Evolutionary conservation across 371 early-diverging fungal genomes (phyloP).

Genomic region (Zopfochytrium polystomum): DNA sequence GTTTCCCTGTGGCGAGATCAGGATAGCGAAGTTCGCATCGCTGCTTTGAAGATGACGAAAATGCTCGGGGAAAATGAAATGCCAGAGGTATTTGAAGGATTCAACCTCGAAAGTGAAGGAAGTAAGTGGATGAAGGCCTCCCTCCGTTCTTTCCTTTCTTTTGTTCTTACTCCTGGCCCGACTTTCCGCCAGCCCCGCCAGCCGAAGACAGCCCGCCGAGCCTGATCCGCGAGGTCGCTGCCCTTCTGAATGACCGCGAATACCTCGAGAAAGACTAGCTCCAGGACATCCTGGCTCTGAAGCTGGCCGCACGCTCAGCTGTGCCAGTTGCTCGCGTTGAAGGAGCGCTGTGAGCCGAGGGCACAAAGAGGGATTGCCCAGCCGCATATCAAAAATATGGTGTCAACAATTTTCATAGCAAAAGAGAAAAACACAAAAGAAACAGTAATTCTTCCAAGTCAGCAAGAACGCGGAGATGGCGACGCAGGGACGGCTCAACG

Average conservation of each 20-base stretch:
- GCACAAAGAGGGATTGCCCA: too few relatives aligned
- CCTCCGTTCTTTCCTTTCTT: neutral
- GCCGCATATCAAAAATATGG: too few relatives aligned
- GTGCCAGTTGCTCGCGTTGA: too few relatives aligned
- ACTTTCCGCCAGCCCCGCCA: neutral
- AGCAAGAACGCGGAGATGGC: too few relatives aligned
- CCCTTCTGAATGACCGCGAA: constrained; percentile 39
- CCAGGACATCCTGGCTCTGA: constrained; percentile 45
- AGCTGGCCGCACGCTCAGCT: too few relatives aligned
- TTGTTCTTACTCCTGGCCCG: neutral
- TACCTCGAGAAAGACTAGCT: constrained; percentile 49
- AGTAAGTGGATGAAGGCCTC: neutral
- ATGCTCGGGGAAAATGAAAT: constrained; percentile 40
- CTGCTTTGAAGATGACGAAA: constrained; percentile 44
- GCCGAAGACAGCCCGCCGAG: constrained; percentile 15
- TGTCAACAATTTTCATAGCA: too few relatives aligned
- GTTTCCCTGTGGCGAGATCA: constrained; percentile 50
- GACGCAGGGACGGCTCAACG: constrained; percentile 76
- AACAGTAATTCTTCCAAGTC: too few relatives aligned
- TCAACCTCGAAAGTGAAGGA: constrained; percentile 7
- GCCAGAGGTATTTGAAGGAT: constrained; percentile 40
- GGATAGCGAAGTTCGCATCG: constrained; percentile 47
- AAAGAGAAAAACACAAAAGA: too few relatives aligned
- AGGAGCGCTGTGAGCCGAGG: too few relatives aligned
- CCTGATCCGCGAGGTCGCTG: constrained; percentile 43